Evolutionary conservation across 2,329 filamentous ascomycete genomes (phyloP).

Genomic region (Pseudocercospora macadamiae): DNA sequence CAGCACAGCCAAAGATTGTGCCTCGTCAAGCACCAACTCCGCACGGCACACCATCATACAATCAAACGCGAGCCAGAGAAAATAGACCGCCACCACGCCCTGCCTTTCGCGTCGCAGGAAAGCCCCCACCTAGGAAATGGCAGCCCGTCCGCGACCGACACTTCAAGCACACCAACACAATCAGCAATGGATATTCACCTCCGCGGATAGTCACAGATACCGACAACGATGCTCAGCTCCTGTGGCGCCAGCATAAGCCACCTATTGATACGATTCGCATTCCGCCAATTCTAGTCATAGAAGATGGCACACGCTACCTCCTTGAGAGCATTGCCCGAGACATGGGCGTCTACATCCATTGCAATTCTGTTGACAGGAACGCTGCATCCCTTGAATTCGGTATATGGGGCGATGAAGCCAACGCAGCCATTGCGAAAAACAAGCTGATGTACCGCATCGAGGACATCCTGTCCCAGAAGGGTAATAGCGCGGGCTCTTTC

Average conservation of each 20-base stretch:
- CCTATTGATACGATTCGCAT: constrained; percentile 24
- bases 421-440: constrained; percentile 23
- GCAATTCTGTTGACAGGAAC: constrained; percentile 6
- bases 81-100: background rate
- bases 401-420: constrained; percentile 32
- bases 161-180: background rate
- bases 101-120: background rate
- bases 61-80: background rate
- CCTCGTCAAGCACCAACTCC: background rate
- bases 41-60: background rate
- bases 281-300: constrained; percentile 24
- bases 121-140: constrained; percentile 1
- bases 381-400: constrained; percentile 21
- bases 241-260: constrained; percentile 24
- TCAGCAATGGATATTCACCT: background rate
- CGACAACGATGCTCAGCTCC: constrained; percentile 24
- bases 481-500: constrained; percentile 18
- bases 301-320: background rate
- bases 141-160: background rate
- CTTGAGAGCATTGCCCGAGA: constrained; percentile 24
- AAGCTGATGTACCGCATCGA: constrained; percentile 29
- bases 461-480: background rate
- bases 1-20: background rate
- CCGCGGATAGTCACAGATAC: constrained; percentile 8
- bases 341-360: constrained; percentile 28